Conservation (phyloP, 2,329 filamentous ascomycete genomes). For the Penicillium brevicompactum region DNA sequence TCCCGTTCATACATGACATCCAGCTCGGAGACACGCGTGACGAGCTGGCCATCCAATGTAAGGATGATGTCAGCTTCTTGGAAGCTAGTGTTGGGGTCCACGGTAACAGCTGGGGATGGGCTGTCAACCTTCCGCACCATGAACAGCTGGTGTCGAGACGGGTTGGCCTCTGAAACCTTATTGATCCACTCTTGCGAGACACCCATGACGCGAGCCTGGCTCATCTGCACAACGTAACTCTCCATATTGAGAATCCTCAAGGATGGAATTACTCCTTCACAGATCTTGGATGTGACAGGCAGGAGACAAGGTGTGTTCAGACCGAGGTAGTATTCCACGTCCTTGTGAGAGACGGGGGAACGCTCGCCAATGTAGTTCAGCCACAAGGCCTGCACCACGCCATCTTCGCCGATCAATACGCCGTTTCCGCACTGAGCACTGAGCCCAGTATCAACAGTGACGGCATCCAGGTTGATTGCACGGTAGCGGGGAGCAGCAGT, state of each 20-base stretch:
- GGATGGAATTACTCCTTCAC: slow-evolving; percentile 74
- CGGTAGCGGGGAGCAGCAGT: slow-evolving; percentile 88
- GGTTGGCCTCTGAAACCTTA: slow-evolving; percentile 84
- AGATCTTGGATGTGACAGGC: slow-evolving; percentile 85
- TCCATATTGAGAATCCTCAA: slow-evolving; percentile 92
- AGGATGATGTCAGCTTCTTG: slow-evolving; percentile 91
- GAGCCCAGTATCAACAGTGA: slow-evolving; percentile 92
- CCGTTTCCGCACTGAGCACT: slow-evolving; percentile 92
- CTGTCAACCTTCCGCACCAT: slow-evolving; percentile 92
- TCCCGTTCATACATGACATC: slow-evolving; percentile 96
- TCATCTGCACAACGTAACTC: slow-evolving; percentile 94
- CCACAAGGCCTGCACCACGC: slow-evolving; percentile 93
- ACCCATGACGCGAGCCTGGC: slow-evolving; percentile 94
- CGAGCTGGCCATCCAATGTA: slow-evolving; percentile 85
- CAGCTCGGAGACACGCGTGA: slow-evolving; percentile 88
- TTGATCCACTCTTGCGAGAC: slow-evolving; percentile 95
- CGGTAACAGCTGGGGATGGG: slow-evolving; percentile 49
- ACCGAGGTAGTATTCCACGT: slow-evolving; percentile 95
- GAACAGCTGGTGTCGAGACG: slow-evolving; percentile 92
- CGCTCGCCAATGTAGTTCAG: slow-evolving; percentile 94
- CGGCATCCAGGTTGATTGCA: slow-evolving; percentile 93
- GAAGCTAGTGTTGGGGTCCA: slow-evolving; percentile 60
- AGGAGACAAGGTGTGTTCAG: slow-evolving; percentile 85
- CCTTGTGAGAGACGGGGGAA: slow-evolving; percentile 73
- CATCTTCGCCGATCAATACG: slow-evolving; percentile 85